Evolutionary conservation across 306 rosid genomes (phyloP).

Genomic region (Sphenostylis stenocarpa): DNA sequence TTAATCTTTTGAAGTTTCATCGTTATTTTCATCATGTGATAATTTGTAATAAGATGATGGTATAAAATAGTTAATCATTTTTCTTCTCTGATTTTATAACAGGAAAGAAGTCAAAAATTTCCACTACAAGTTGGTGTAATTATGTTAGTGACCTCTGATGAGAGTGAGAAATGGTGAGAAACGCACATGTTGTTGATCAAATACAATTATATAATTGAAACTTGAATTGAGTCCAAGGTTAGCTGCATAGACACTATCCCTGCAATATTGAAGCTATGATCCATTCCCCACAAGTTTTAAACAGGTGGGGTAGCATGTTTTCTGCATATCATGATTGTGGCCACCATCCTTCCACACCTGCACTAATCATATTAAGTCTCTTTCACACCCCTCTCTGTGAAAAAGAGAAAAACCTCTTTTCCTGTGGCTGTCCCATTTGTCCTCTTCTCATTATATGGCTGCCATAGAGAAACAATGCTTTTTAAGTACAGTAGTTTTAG

Average conservation of each 20-base stretch:
- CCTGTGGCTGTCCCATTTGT: conserved; percentile 38
- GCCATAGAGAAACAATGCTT: conserved; percentile 10
- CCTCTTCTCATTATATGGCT: conserved; percentile 30
- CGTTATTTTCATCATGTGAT: no score
- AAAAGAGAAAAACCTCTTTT: conserved; percentile 34
- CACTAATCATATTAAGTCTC: conserved; percentile 44
- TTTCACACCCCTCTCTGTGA: conserved; percentile 35
- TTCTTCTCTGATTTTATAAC: no score
- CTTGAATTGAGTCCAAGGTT: conserved; percentile 13
- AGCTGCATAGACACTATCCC: conserved; percentile 15
- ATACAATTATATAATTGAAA: conserved; percentile 17
- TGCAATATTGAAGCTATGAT: not conserved
- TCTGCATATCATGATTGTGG: conserved; percentile 45
- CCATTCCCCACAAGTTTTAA: conserved; percentile 25
- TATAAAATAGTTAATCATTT: no score
- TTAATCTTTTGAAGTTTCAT: no score
- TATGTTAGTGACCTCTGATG: conserved; percentile 13
- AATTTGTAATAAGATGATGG: no score
- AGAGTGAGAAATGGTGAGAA: not conserved
- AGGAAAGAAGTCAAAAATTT: not conserved
- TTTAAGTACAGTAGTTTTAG: conserved; percentile 1
- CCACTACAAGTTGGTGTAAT: not conserved
- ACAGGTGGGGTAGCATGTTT: conserved; percentile 44
- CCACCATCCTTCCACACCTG: conserved; percentile 39
- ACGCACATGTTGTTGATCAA: not conserved